Evolutionary conservation across 768 basidiomycete genomes (phyloP).

Genomic region (Russula emetica): DNA sequence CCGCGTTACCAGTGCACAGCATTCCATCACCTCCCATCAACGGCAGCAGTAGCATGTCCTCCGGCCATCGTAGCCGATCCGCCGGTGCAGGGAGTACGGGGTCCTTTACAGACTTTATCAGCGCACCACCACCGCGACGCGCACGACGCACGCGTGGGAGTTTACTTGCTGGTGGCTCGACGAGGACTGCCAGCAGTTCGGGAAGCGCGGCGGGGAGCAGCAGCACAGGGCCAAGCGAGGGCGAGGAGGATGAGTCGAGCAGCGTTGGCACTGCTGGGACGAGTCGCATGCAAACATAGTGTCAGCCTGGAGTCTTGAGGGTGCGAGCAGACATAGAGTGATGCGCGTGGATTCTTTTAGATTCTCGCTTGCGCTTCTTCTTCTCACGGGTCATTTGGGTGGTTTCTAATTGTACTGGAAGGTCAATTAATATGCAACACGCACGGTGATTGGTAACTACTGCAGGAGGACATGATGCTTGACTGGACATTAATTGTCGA

Average conservation of each 20-base stretch:
- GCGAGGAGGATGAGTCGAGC: slow-evolving; percentile 35
- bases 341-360: slow-evolving; percentile 1
- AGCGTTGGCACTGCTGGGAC: slow-evolving; percentile 12
- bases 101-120: slow-evolving; percentile 58
- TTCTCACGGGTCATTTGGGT: slow-evolving; percentile 8
- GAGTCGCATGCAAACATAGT: slow-evolving; percentile 11
- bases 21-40: slow-evolving; percentile 31
- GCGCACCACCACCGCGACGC: slow-evolving; percentile 42
- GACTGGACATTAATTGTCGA: not conserved
- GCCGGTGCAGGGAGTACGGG: slow-evolving; percentile 38
- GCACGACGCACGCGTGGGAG: slow-evolving; percentile 27
- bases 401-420: slow-evolving; percentile 15
- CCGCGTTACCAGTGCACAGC: slow-evolving; percentile 52
- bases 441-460: not conserved
- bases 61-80: slow-evolving; percentile 33
- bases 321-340: not conserved
- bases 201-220: slow-evolving; percentile 27
- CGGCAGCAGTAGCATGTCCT: not conserved
- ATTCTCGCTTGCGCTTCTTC: slow-evolving; percentile 2
- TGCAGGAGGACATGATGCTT: no score
- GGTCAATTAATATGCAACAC: slow-evolving; percentile 1
- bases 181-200: slow-evolving; percentile 22
- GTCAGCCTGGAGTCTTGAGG: not conserved
- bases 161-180: slow-evolving; percentile 27
- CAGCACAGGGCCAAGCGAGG: slow-evolving; percentile 42